phyloP scores from a whole-genome alignment of 2,329 filamentous ascomycete genomes.

The Sclerotinia nivalis region DNA sequence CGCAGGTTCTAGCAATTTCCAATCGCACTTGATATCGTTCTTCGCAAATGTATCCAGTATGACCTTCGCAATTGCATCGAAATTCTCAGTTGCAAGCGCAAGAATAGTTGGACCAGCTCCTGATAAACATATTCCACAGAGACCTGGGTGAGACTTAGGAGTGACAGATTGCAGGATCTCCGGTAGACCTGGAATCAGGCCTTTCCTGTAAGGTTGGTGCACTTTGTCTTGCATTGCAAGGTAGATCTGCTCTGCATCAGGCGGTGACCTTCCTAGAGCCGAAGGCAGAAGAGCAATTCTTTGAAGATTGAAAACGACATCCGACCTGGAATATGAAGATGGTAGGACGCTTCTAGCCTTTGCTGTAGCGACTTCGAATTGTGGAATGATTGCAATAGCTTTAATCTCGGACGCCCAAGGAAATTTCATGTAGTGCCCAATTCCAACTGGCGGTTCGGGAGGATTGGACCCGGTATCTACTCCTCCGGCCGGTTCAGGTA shows the following conservation, averaged over 20 bases:
- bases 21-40: constrained; percentile 75
- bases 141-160: constrained; percentile 79
- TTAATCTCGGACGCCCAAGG: constrained; percentile 94
- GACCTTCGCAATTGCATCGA: constrained; percentile 78
- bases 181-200: constrained; percentile 85
- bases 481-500: constrained; percentile 86
- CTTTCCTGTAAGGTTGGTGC: constrained; percentile 93
- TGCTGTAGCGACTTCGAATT: constrained; percentile 94
- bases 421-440: constrained; percentile 96
- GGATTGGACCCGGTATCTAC: constrained; percentile 85
- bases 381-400: constrained; percentile 91
- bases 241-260: constrained; percentile 91
- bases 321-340: constrained; percentile 72
- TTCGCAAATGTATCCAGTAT: constrained; percentile 74
- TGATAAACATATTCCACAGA: constrained; percentile 91
- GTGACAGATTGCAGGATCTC: constrained; percentile 92
- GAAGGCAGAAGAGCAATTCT: constrained; percentile 88
- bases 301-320: constrained; percentile 93
- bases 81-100: constrained; percentile 86
- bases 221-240: constrained; percentile 98
- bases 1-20: constrained; percentile 86
- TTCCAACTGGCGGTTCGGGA: constrained; percentile 84
- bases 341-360: constrained; percentile 86
- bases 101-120: constrained; percentile 95
- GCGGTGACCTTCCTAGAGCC: constrained; percentile 84